phyloP scores from a whole-genome alignment of 805 yeast species.

The Saccharomycopsis fibuligera region DNA sequence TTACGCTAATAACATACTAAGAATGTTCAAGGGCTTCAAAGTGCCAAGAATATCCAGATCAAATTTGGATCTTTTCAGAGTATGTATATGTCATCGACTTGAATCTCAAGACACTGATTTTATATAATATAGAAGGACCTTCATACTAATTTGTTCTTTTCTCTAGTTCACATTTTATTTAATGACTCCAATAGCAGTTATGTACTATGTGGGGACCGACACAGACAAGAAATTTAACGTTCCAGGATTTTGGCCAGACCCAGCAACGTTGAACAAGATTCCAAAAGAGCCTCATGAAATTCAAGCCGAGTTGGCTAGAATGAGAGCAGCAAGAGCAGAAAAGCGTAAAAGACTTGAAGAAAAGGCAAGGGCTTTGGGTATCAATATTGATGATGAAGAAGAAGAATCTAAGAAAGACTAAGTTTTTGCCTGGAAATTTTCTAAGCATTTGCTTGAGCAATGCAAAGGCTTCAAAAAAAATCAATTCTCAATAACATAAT shows the following conservation, averaged over 20 bases:
- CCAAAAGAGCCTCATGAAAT: conserved; percentile 93
- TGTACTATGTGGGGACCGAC: conserved; percentile 89
- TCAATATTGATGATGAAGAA: conserved; percentile 17
- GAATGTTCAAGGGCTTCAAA: conserved; percentile 7
- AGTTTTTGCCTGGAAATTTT: too few relatives aligned
- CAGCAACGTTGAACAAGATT: conserved; percentile 79
- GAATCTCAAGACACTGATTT: not conserved
- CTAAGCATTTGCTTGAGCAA: too few relatives aligned
- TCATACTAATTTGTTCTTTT: conserved; percentile 15
- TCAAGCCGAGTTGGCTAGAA: conserved; percentile 83
- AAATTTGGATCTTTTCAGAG: conserved; percentile 21
- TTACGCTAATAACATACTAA: not conserved
- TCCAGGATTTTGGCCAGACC: conserved; percentile 97
- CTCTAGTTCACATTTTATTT: conserved; percentile 72
- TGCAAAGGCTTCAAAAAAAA: too few relatives aligned
- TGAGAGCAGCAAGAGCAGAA: conserved; percentile 67
- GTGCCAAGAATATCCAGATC: conserved; percentile 17
- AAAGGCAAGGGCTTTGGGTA: conserved; percentile 45
- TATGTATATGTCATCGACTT: conserved; percentile 3
- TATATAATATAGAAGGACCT: not conserved
- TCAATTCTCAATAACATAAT: too few relatives aligned
- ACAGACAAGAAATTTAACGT: conserved; percentile 84
- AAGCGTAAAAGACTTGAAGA: conserved; percentile 70
- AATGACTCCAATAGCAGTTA: conserved; percentile 79
- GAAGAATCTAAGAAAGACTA: not conserved